Conservation (phyloP, 495 filamentous ascomycete species). For the Apiosordaria backusii region DNA sequence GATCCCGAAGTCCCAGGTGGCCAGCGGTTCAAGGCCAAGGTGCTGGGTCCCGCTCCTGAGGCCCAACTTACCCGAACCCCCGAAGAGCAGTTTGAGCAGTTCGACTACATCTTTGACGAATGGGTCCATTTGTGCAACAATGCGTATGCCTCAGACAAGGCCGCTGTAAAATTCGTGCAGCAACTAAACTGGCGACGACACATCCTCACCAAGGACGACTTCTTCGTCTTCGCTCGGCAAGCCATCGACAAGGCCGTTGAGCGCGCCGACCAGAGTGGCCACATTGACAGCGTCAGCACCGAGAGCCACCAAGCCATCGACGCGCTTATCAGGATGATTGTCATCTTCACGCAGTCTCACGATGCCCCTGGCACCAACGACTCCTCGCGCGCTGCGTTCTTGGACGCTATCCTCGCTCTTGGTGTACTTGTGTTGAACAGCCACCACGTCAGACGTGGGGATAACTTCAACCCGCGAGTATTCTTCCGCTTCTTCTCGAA, state of each 20-base stretch:
- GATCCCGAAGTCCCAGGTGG: slow-evolving; percentile 63
- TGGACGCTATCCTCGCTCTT: slow-evolving; percentile 71
- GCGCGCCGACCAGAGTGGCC: slow-evolving; percentile 64
- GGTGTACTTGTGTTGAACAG: slow-evolving; percentile 78
- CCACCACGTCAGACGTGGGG: slow-evolving; percentile 76
- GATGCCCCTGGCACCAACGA: slow-evolving; percentile 50
- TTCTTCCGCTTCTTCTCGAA: slow-evolving; percentile 90
- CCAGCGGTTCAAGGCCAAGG: slow-evolving; percentile 66
- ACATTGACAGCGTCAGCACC: slow-evolving; percentile 57
- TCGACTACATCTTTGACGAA: slow-evolving; percentile 92
- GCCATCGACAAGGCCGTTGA: slow-evolving; percentile 77
- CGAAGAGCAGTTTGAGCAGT: slow-evolving; percentile 62
- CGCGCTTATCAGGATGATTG: slow-evolving; percentile 79
- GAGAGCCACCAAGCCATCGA: slow-evolving; percentile 76
- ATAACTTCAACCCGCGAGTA: slow-evolving; percentile 79
- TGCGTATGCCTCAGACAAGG: slow-evolving; percentile 64
- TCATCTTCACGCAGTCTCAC: slow-evolving; percentile 63
- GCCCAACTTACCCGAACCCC: slow-evolving; percentile 23
- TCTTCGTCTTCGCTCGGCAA: slow-evolving; percentile 71
- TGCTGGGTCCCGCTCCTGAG: slow-evolving; percentile 61
- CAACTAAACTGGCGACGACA: slow-evolving; percentile 73
- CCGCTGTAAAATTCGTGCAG: slow-evolving; percentile 71
- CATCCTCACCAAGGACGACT: slow-evolving; percentile 67
- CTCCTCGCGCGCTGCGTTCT: slow-evolving; percentile 56
- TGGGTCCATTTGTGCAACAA: slow-evolving; percentile 84